A percentile compares a stretch with the other conserved stretches of the same genome.
These are phyloP conservation scores for Beauveria brongniartii DNA, from an alignment of 2,329 filamentous ascomycete genomes.

Conservation along the genomic window DNA sequence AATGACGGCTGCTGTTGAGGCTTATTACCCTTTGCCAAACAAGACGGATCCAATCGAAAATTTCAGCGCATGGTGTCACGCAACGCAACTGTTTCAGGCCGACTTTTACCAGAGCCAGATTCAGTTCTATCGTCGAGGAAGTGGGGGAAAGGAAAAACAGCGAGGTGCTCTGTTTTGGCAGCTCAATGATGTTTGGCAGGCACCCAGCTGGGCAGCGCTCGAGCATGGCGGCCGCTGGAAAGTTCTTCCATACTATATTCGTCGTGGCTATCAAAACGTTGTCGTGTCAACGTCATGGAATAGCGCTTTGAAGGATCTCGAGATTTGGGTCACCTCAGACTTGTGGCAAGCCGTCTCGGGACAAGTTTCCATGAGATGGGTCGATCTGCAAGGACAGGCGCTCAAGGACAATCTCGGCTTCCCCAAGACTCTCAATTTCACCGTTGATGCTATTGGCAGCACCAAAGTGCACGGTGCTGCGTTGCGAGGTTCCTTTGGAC, in stretches of 20 bases:
- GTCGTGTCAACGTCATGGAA: slow-evolving; percentile 37
- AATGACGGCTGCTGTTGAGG: slow-evolving; percentile 48
- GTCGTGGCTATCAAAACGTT: slow-evolving; percentile 49
- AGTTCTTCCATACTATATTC: slow-evolving; percentile 48
- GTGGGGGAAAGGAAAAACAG: slow-evolving; percentile 44
- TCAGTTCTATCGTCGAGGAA: slow-evolving; percentile 2
- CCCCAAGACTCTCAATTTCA: slow-evolving; percentile 6
- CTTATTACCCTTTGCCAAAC: slow-evolving; percentile 49
- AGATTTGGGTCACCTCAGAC: slow-evolving; percentile 29
- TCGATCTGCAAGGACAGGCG: slow-evolving; percentile 7
- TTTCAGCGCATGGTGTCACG: slow-evolving; percentile 53
- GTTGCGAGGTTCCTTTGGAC: background rate
- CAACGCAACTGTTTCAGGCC: slow-evolving; percentile 55
- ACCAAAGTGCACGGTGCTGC: background rate
- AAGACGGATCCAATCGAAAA: slow-evolving; percentile 46
- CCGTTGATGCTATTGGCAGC: slow-evolving; percentile 12
- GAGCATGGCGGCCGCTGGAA: slow-evolving; percentile 59
- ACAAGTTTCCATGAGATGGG: slow-evolving; percentile 11
- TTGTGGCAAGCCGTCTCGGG: slow-evolving; percentile 13
- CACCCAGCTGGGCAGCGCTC: slow-evolving; percentile 55
- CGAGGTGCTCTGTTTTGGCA: slow-evolving; percentile 58
- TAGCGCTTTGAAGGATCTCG: slow-evolving; percentile 31
- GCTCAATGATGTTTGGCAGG: slow-evolving; percentile 57
- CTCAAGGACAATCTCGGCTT: slow-evolving; percentile 12
- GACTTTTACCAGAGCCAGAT: slow-evolving; percentile 5